Conservation (phyloP, 1,284 basidiomycete species). For the Ustilago shanxiensis region DNA sequence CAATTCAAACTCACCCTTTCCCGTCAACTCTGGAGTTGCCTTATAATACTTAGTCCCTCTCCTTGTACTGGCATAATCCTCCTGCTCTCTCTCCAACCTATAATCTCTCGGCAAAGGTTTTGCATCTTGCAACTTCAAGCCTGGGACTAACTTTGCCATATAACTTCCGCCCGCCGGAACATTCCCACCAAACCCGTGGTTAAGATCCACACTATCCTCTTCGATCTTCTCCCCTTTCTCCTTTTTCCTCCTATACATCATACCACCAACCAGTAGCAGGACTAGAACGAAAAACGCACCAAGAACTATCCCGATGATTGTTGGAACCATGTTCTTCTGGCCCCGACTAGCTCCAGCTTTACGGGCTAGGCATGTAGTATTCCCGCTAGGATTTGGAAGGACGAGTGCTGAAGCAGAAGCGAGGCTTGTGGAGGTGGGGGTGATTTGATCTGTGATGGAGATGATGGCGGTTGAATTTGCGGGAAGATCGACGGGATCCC, state of each 20-base stretch:
- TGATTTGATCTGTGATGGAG: conserved; percentile 28
- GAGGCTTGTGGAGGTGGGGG: background rate
- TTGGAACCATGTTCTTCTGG: conserved; percentile 34
- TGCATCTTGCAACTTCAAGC: conserved; percentile 32
- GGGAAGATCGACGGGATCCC: conserved; percentile 33
- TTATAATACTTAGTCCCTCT: conserved; percentile 24
- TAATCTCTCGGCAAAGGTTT: conserved; percentile 26
- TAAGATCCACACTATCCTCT: conserved; percentile 23
- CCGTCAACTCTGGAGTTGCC: background rate
- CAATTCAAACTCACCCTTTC: background rate
- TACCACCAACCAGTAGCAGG: conserved; percentile 19
- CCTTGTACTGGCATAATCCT: conserved; percentile 21
- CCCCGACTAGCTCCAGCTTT: background rate
- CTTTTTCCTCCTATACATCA: conserved; percentile 39
- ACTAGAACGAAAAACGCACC: conserved; percentile 33
- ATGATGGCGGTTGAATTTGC: conserved; percentile 26
- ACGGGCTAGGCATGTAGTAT: conserved; percentile 22
- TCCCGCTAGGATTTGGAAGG: conserved; percentile 15
- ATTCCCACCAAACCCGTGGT: conserved; percentile 5
- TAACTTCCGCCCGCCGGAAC: conserved; percentile 31
- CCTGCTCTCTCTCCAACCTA: conserved; percentile 29
- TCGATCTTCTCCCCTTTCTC: conserved; percentile 26
- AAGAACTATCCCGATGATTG: conserved; percentile 31
- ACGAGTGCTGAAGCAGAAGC: conserved; percentile 6
- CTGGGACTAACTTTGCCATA: conserved; percentile 44